Evolutionary conservation across 495 filamentous ascomycete genomes (phyloP).

Genomic region (Tuber microsphaerosporum): DNA sequence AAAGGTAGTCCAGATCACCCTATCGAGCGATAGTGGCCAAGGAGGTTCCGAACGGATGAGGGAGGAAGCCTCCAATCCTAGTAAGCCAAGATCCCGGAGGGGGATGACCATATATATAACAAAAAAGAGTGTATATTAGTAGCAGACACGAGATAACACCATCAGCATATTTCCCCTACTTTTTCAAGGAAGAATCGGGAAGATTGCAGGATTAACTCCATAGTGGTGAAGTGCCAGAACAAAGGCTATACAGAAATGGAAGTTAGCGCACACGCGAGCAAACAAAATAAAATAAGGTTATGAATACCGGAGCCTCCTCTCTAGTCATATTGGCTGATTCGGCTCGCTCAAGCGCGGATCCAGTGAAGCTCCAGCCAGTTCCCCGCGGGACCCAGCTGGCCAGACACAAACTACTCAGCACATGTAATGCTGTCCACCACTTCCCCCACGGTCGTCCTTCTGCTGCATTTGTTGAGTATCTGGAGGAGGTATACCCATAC

Average conservation of each 20-base stretch:
- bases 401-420: conserved; percentile 25
- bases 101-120: conserved; percentile 29
- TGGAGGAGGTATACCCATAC: conserved; percentile 22
- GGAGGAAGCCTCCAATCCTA: conserved; percentile 36
- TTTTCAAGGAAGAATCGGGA: conserved; percentile 39
- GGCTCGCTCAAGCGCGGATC: conserved; percentile 24
- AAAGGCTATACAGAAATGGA: conserved; percentile 25
- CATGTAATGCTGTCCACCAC: conserved; percentile 35
- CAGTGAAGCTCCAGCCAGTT: conserved; percentile 28
- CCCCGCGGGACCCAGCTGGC: conserved; percentile 28
- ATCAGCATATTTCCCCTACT: conserved; percentile 7
- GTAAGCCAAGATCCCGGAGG: conserved; percentile 39
- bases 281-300: conserved; percentile 9
- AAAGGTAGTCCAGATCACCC: conserved; percentile 47
- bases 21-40: conserved; percentile 42
- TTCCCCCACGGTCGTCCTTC: conserved; percentile 33
- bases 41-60: conserved; percentile 32
- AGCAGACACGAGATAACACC: not conserved
- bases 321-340: conserved; percentile 17
- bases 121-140: conserved; percentile 11
- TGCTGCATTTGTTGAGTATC: conserved; percentile 23
- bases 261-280: not conserved
- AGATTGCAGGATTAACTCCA: conserved; percentile 40
- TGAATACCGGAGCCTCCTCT: conserved; percentile 36
- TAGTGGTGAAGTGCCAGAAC: conserved; percentile 41